Base-by-base conservation (phyloP, 192 early-diverging fungal genomes). In the Geranomyces variabilis region DNA sequence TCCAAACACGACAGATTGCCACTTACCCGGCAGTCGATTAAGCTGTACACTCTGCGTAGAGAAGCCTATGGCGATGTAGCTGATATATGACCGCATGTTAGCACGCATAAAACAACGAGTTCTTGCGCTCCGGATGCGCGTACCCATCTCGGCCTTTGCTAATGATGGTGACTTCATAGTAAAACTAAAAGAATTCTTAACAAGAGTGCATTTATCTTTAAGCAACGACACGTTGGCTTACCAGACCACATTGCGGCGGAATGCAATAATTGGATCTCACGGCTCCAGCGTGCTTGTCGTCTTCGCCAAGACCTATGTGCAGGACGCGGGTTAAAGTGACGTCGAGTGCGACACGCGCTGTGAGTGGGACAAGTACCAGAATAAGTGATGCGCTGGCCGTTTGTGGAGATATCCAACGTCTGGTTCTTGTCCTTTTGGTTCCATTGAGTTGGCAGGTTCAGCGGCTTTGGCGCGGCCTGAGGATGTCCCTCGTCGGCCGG, bases 61-160 rank as follows among this genome's bases (percentile, higher is more conserved):
- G 34, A 97, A 83, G n/a, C 97, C 97, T 47, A 98, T 82, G 9
- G 93, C 95, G 75, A 98, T 96, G 65, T 90, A 85, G n/a, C 78
- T 69, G 64, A 3, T 15, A 26, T 9, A n/a, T 8, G 15, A 7
- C 3, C n/a, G 24, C 51, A n/a, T 26, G 24, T n/a, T 53, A 24
- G 15, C 7, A 3, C 3, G 51, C 19, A 17, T 17, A 15, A 26
- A 8, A 9, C 24, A 3, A 24, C 51, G 24, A n/a, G 3, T 3
- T 26, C 7, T 15, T n/a, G 2, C 24, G 3, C n/a, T n/a, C 51
- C 3, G 1, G 6, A 55, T 0, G 24, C 7, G 33, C 64, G 21
- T 45, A 95, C 53, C 96, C 97, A 73, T 93, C 86, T 34, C 88
- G 77, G 33, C 96, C 97, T 77, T 96, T 94, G 76, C 83, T 89